Base-by-base conservation (phyloP, 2,329 filamentous ascomycete genomes). In the Mollisiaceae sp. region DNA sequence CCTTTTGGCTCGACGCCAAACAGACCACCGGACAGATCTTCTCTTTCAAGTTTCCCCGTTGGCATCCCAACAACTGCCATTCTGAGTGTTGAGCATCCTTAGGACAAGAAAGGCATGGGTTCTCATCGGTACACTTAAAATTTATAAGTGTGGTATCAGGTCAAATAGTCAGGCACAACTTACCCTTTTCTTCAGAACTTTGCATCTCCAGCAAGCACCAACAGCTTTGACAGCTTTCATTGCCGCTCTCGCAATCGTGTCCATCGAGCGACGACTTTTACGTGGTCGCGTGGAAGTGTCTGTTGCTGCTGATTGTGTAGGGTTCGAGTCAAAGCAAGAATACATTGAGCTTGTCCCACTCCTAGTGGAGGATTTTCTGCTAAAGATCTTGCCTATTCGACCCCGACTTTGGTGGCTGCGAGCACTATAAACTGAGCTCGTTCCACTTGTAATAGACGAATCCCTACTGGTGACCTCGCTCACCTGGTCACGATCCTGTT, bases 161-260 rank as follows among this genome's bases (percentile, higher is more conserved):
- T 20, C n/a, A 6, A 20, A 67, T 52, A 57, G 24, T 32, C 27
- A 32, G 36, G 24, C 2, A 14, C 15, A 15, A 54, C 65, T 62
- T 65, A 67, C 67, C 39, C 50, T 45, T 47, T 69, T 67, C 47
- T 63, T 55, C 52, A 69, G 36, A 32, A 69, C 61, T 24, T 60
- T 67, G 15, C 67, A 69, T 18, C 65, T 63, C 67, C 65, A 69
- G 47, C 67, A 69, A 47, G 67, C 65, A 12, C 67, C 67, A 27
- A 67, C 47, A 12, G 67, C 63, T n/a, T 63, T 65, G 1, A 69
- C 67, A 2, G 67, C 65, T 35, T 64, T 67, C 36, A 55, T 62
- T 24, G 66, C 66, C 12, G 65, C 63, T n/a, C 61, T 52, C 8
- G 52, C 60, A 18, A 63, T 38, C 18, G 38, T 57, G 9, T 57